Base-by-base conservation (phyloP, 176 grass and related monocot genomes). In the Guadua angustifolia region DNA sequence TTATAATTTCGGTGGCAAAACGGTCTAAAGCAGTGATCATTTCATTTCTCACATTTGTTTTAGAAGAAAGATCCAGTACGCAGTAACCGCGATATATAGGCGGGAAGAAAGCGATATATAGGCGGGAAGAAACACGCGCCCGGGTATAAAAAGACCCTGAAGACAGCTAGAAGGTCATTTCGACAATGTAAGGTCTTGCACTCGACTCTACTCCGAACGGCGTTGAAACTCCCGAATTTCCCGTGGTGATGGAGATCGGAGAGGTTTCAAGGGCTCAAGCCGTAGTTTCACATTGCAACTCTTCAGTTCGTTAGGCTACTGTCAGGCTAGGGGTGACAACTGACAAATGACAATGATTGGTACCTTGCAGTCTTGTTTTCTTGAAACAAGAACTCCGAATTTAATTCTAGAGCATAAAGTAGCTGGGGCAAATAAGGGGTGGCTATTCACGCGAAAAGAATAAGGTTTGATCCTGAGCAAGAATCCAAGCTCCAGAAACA, bases 351-450 rank as follows among this genome's bases (percentile, higher is more conserved):
- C 58, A 77, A 43, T 42, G 44, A 81, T 71, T 36, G 52, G 33
- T 61, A 53, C 49, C 7, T 77, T 82, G 17, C 26, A 24, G 29
- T 39, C 32, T 65, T 65, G 16, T 21, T 47, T 1, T 50, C 21
- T 62, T 73, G 55, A 66, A 81, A 66, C 74, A 73, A 66, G 69
- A 74, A 71, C 79, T 62, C 64, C 65, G 40, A 51, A 74, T 35
- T 68, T 69, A 60, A 78, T 43, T 46, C 61, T 55, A 64, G 12
- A n/a, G 33, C 43, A 86, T 51, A 79, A 22, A 50, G 14, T 16
- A 16, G 47, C 47, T 16, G 47, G 47, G 14, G 47, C 11, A 16
- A 50, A 47, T 12, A 52, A 68, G 12, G 40, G 50, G 14, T 12
- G 22, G 19, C 47, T 87, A 40, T 64, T 64, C 45, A 51, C 4